Conservation (phyloP, 192 early-diverging fungal genomes). For the Haplosporangium gracile region DNA sequence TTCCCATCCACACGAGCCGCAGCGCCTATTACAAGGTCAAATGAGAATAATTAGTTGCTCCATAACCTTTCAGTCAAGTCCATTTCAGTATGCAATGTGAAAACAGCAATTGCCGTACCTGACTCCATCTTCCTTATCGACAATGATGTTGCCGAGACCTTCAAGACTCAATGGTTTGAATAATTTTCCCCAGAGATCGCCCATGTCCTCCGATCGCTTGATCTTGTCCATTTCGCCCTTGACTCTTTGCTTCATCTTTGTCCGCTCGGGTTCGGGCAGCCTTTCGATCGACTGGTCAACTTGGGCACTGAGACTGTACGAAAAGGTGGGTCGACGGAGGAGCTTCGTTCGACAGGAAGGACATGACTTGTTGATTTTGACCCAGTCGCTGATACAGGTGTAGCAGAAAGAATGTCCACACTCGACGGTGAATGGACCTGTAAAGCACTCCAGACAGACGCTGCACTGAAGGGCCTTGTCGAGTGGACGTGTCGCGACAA, state of each 20-base stretch:
- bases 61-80: too few relatives aligned
- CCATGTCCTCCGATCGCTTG: conserved; percentile 12
- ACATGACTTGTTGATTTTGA: conserved; percentile 53
- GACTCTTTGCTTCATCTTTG: conserved; percentile 6
- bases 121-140: conserved; percentile 55
- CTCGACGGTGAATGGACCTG: conserved; percentile 49
- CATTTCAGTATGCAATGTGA: too few relatives aligned
- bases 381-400: conserved; percentile 51
- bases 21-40: conserved; percentile 21
- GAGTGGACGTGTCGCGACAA: background rate
- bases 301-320: conserved; percentile 53
- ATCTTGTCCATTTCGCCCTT: conserved; percentile 26
- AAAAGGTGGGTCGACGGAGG: conserved; percentile 39
- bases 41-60: background rate
- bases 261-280: conserved; percentile 34
- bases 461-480: conserved; percentile 42
- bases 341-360: conserved; percentile 57
- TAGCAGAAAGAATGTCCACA: conserved; percentile 61
- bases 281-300: conserved; percentile 41
- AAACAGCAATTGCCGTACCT: conserved; percentile 24
- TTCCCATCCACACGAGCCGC: conserved; percentile 48
- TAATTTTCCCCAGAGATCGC: conserved; percentile 33
- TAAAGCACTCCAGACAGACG: conserved; percentile 57
- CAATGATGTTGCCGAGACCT: conserved; percentile 15
- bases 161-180: conserved; percentile 34